Conservation (phyloP, 1,139 yeast genomes). For the Blastobotrys persicus region DNA sequence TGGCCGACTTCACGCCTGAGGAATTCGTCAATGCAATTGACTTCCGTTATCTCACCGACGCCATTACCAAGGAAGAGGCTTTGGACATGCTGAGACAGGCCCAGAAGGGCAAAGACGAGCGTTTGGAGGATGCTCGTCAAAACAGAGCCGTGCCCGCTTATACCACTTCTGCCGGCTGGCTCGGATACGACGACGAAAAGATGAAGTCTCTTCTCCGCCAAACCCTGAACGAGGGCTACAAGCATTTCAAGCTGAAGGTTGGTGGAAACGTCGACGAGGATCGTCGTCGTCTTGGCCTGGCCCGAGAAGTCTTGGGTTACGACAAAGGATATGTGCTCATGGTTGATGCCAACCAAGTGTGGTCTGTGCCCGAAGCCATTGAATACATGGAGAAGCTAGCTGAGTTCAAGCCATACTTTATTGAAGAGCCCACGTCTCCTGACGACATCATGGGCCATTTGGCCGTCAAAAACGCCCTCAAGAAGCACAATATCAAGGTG, state of each 20-base stretch:
- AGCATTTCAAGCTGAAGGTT: constrained; percentile 44
- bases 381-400: constrained; percentile 41
- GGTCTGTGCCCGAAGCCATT: constrained; percentile 45
- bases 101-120: constrained; percentile 35
- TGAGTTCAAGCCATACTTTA: constrained; percentile 42
- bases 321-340: constrained; percentile 34
- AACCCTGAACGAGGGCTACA: constrained; percentile 42
- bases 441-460: constrained; percentile 43
- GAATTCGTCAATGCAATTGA: constrained; percentile 45
- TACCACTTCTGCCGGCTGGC: constrained; percentile 48
- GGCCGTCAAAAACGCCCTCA: constrained; percentile 39
- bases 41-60: constrained; percentile 43
- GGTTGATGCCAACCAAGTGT: constrained; percentile 44
- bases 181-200: constrained; percentile 44
- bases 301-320: constrained; percentile 43
- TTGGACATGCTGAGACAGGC: constrained; percentile 35
- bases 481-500: constrained; percentile 40
- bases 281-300: constrained; percentile 38
- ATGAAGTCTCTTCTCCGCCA: constrained; percentile 37
- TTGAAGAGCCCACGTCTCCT: constrained; percentile 45
- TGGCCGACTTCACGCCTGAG: constrained; percentile 43
- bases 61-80: constrained; percentile 43
- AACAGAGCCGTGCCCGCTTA: constrained; percentile 45
- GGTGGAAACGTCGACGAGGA: constrained; percentile 42
- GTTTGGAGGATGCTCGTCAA: constrained; percentile 37